These are phyloP conservation scores for Populus alba DNA, from an alignment of 345 rosid genomes.

Conservation along the genomic window DNA sequence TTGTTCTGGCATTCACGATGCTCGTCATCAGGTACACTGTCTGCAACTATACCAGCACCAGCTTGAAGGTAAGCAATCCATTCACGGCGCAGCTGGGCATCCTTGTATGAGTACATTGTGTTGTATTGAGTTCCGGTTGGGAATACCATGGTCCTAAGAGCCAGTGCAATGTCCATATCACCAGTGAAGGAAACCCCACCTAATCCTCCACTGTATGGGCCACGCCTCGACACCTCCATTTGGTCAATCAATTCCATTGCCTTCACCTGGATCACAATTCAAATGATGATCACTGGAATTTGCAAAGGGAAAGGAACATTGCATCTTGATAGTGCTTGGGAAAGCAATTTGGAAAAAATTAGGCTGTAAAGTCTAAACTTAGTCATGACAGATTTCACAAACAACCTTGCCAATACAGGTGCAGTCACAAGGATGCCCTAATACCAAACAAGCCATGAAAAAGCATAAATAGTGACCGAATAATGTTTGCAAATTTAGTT, in stretches of 20 bases:
- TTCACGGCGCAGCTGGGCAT: slow-evolving; percentile 46
- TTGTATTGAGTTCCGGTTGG: slow-evolving; percentile 56
- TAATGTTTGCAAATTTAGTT: background rate
- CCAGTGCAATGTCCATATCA: slow-evolving; percentile 78
- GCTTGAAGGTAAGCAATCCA: slow-evolving; percentile 89
- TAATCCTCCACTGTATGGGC: slow-evolving; percentile 92
- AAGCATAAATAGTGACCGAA: background rate
- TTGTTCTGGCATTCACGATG: slow-evolving; percentile 73
- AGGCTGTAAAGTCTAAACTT: background rate
- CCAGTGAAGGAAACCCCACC: slow-evolving; percentile 76
- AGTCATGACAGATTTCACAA: background rate
- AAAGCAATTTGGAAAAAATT: background rate
- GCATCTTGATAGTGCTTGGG: background rate
- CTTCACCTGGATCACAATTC: slow-evolving; percentile 41
- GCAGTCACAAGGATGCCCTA: background rate
- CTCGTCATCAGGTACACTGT: slow-evolving; percentile 73
- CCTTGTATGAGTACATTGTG: slow-evolving; percentile 71
- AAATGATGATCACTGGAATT: background rate
- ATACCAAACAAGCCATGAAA: background rate
- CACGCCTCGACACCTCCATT: slow-evolving; percentile 70
- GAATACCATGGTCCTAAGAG: slow-evolving; percentile 82
- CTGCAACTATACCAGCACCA: slow-evolving; percentile 82
- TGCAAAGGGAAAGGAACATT: background rate
- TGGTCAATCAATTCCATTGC: slow-evolving; percentile 86
- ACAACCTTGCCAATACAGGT: background rate